These are phyloP conservation scores for Opeltia flavorubescens DNA, from an alignment of 495 filamentous ascomycete species.

Conservation along the genomic window DNA sequence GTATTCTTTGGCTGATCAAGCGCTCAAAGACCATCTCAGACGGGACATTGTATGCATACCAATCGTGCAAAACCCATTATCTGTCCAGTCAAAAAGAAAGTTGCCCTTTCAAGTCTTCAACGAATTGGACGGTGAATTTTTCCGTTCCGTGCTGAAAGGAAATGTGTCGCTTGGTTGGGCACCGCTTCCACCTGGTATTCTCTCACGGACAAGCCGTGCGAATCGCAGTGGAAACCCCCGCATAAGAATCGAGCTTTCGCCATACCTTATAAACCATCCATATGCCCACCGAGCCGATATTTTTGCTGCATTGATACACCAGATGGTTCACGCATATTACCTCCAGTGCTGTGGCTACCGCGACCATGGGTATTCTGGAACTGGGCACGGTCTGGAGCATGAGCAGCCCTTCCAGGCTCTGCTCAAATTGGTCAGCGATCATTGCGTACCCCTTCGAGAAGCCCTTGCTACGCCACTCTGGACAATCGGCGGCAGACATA, in stretches of 20 bases:
- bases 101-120: slow-evolving; percentile 1
- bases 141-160: not conserved
- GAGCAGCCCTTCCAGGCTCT: not conserved
- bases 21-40: not conserved
- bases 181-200: not conserved
- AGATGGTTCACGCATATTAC: slow-evolving; percentile 3
- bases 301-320: not conserved
- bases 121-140: not conserved
- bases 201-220: not conserved
- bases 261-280: not conserved
- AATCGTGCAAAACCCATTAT: not conserved
- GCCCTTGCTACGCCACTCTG: not conserved
- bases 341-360: not conserved
- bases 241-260: not conserved
- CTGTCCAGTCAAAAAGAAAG: not conserved
- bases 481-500: not conserved
- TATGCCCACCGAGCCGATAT: not conserved
- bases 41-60: not conserved
- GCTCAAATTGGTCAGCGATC: not conserved
- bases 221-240: not conserved
- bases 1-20: not conserved
- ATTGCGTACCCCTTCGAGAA: not conserved
- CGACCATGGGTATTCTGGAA: not conserved
- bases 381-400: not conserved
- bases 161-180: not conserved